Evolutionary conservation across 208 protist genomes (phyloP).

Genomic region (Trichomonas gallinae): DNA sequence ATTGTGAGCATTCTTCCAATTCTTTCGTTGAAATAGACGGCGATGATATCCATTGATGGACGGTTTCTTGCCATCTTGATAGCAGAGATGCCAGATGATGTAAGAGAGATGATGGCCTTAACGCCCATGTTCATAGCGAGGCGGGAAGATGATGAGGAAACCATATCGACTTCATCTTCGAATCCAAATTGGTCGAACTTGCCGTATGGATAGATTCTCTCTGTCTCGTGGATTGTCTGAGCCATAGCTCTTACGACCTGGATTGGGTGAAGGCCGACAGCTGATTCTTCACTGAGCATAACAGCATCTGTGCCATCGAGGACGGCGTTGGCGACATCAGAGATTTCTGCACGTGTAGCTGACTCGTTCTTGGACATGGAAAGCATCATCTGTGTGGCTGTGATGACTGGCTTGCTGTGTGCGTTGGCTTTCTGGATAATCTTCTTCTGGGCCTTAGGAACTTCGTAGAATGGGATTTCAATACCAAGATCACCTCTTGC

Average conservation of each 20-base stretch:
- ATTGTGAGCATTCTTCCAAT: conserved; percentile 31
- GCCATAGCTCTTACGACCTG: conserved; percentile 32
- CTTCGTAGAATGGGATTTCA: conserved; percentile 87
- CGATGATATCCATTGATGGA: conserved; percentile 72
- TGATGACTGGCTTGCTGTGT: conserved; percentile 82
- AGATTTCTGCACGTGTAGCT: conserved; percentile 39
- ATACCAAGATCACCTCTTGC: conserved; percentile 91
- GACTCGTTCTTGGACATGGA: conserved; percentile 42
- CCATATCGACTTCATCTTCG: conserved; percentile 48
- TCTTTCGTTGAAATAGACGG: conserved; percentile 60
- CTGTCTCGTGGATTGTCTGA: conserved; percentile 28
- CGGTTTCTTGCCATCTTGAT: conserved; percentile 82
- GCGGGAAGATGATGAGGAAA: conserved; percentile 74
- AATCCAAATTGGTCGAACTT: background rate
- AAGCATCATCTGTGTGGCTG: conserved; percentile 43
- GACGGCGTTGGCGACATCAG: conserved; percentile 45
- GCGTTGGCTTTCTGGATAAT: conserved; percentile 91
- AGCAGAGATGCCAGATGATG: conserved; percentile 58
- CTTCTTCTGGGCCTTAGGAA: conserved; percentile 91
- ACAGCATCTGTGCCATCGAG: conserved; percentile 41
- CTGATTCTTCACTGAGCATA: conserved; percentile 44
- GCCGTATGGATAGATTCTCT: conserved; percentile 16
- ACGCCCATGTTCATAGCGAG: conserved; percentile 69
- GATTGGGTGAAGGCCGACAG: conserved; percentile 36
- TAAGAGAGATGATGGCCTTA: conserved; percentile 60